Evolutionary conservation across 306 rosid species (phyloP), one percentile per base, ranked within the genome.

Genomic region (Malus asiatica): DNA sequence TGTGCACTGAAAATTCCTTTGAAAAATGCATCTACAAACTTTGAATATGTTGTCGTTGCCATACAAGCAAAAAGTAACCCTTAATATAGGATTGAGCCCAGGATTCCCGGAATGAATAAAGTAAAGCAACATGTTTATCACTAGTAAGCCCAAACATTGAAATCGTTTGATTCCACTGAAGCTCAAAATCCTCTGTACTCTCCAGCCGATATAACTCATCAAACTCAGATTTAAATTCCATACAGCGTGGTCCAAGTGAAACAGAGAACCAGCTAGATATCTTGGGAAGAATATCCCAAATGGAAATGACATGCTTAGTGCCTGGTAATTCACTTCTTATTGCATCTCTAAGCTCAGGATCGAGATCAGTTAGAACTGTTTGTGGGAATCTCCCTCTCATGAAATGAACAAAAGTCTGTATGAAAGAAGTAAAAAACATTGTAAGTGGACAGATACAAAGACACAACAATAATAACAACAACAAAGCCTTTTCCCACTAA

Each of bases 361-460:
- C 97, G 46, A 95, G 86, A 85, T 92, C 97, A 53, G 93, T 88
- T 81, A 92, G 79, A 72, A 95, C 76, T 83, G 97, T 88, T 82
- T 90, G 97, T 0, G 99, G 97, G 83, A 85, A 90, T 80, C 96
- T 89, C 76, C 99, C 99, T 79, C 92, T 86, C 97, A 90, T 88
- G 86, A 95, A 87, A 73, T 84, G 89, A 59, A 89, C 80, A 81
- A 92, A 92, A 66, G 92, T 84, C 96, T 95, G 90, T 55, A 86
- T 85, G 48, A 67, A 85, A 73, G 60, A 75, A 73, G 61, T 58
- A 73, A 81, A 57, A 83, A 71, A 12, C 75, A 85, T 83, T 61
- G 67, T 78, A 81, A 87, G 78, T 62, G 65, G 77, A 66, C 45
- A 79, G 68, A 76, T 42, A 80, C 38, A 71, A 80, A 86, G 60